These are phyloP conservation scores for Teratosphaeria nubilosa DNA, from an alignment of 2,329 filamentous ascomycete genomes.

Conservation along the genomic window DNA sequence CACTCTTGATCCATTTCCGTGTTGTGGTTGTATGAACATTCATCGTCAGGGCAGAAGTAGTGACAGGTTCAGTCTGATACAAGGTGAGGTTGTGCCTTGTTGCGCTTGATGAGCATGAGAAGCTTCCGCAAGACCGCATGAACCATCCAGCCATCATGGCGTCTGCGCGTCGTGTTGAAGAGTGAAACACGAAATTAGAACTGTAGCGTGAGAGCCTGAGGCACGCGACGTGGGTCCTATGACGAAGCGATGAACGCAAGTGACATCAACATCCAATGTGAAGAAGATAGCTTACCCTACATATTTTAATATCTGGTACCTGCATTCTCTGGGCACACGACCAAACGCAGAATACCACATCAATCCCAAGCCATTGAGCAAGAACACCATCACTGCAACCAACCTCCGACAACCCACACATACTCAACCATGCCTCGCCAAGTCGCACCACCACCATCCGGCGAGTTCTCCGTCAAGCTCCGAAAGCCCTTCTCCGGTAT, in stretches of 20 bases:
- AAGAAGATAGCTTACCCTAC: neutral
- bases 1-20: neutral
- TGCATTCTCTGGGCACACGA: neutral
- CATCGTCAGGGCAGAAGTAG: too few relatives aligned
- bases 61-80: too few relatives aligned
- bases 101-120: too few relatives aligned
- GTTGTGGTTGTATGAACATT: neutral
- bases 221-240: neutral
- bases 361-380: neutral
- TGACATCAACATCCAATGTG: neutral
- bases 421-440: conserved; percentile 22
- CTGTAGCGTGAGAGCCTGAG: neutral
- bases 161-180: neutral
- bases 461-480: conserved; percentile 25
- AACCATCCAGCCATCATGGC: too few relatives aligned
- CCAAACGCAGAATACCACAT: neutral
- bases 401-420: neutral
- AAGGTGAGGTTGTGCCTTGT: too few relatives aligned
- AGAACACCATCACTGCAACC: conserved; percentile 4
- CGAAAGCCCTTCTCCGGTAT: conserved; percentile 26
- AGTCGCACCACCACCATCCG: conserved; percentile 27
- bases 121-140: too few relatives aligned
- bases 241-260: neutral
- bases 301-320: neutral
- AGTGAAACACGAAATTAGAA: neutral